Evolutionary conservation across 805 yeast genomes (phyloP).

Genomic region (Sugiyamaella mastotermitis): DNA sequence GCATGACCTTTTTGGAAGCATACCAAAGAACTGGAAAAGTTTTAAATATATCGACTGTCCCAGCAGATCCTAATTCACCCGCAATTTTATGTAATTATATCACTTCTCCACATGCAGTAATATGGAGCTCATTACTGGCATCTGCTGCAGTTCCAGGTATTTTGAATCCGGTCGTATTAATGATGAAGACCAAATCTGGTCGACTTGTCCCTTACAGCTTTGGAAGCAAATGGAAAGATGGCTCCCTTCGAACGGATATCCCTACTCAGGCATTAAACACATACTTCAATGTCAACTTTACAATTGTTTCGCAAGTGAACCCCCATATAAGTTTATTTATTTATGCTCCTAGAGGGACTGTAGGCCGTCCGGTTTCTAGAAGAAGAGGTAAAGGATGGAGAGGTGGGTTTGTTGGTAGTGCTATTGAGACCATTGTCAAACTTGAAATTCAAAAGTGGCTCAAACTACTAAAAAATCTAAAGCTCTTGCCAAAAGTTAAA

Average conservation of each 20-base stretch:
- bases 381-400: constrained; percentile 52
- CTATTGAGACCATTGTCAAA: constrained; percentile 62
- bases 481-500: constrained; percentile 59
- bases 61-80: constrained; percentile 77
- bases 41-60: constrained; percentile 70
- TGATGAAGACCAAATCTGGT: constrained; percentile 51
- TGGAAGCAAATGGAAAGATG: constrained; percentile 76
- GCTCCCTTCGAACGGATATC: constrained; percentile 70
- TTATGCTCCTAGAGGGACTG: constrained; percentile 73
- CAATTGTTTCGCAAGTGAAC: constrained; percentile 75
- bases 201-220: constrained; percentile 59
- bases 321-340: constrained; percentile 75
- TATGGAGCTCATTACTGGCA: constrained; percentile 75
- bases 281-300: constrained; percentile 68
- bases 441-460: constrained; percentile 76
- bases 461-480: constrained; percentile 56
- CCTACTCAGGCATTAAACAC: constrained; percentile 70
- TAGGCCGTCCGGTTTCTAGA: constrained; percentile 70
- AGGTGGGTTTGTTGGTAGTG: constrained; percentile 73
- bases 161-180: constrained; percentile 68
- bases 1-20: constrained; percentile 66
- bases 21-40: constrained; percentile 62
- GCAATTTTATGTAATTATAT: constrained; percentile 70
- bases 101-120: constrained; percentile 72
- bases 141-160: constrained; percentile 83